Conservation (phyloP, 495 filamentous ascomycete genomes). For the Daldinia childiae region DNA sequence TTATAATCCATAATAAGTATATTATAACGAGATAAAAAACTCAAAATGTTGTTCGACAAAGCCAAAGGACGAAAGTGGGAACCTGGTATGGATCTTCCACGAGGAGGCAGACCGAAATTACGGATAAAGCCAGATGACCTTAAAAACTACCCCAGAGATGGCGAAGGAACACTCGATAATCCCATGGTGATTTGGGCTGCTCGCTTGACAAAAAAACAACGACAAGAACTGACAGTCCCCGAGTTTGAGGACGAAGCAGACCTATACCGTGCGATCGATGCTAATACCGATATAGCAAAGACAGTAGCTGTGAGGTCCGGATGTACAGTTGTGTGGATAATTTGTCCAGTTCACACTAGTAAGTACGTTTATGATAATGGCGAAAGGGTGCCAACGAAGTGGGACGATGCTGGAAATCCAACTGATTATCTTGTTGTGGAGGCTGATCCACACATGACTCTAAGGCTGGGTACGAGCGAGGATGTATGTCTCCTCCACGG, state of each 20-base stretch:
- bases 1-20: neutral
- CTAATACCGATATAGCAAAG: slow-evolving; percentile 33
- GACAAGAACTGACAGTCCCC: slow-evolving; percentile 9
- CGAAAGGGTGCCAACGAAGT: slow-evolving; percentile 9
- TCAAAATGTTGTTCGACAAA: neutral
- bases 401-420: slow-evolving; percentile 12
- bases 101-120: slow-evolving; percentile 1
- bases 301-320: slow-evolving; percentile 17
- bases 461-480: slow-evolving; percentile 27
- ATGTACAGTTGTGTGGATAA: slow-evolving; percentile 34
- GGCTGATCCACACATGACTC: slow-evolving; percentile 29
- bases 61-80: slow-evolving; percentile 10
- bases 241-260: slow-evolving; percentile 27
- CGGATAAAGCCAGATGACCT: slow-evolving; percentile 3
- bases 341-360: slow-evolving; percentile 24
- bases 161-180: slow-evolving; percentile 22
- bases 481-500: slow-evolving; percentile 21
- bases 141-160: slow-evolving; percentile 16
- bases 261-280: slow-evolving; percentile 28
- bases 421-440: slow-evolving; percentile 7
- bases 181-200: slow-evolving; percentile 29
- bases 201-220: slow-evolving; percentile 7
- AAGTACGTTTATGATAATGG: slow-evolving; percentile 27
- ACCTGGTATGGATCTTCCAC: slow-evolving; percentile 19
- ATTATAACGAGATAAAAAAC: neutral